Evolutionary conservation across 108 stramenopile species (phyloP).

Genomic region (Cylindrotheca fusiformis): DNA sequence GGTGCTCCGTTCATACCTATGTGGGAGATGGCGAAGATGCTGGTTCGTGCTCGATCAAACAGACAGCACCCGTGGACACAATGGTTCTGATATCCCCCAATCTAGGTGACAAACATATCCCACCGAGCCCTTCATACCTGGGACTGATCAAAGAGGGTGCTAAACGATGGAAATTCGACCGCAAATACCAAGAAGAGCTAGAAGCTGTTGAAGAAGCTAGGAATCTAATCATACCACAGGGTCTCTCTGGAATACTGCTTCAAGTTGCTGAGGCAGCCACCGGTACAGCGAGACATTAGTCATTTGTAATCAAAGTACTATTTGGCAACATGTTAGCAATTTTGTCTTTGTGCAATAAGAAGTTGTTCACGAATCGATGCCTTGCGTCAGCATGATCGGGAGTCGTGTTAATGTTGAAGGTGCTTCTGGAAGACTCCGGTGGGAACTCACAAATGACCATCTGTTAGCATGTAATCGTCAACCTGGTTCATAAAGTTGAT

Average conservation of each 20-base stretch:
- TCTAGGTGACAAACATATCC: slow-evolving; percentile 18
- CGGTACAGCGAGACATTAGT: neutral
- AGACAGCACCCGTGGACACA: slow-evolving; percentile 27
- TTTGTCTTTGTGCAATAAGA: neutral
- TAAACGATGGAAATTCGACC: slow-evolving; percentile 56
- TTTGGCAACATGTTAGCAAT: neutral
- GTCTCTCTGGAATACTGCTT: slow-evolving; percentile 37
- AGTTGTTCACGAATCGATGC: no score
- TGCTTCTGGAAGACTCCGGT: no score
- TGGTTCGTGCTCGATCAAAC: slow-evolving; percentile 12
- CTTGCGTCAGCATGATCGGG: no score
- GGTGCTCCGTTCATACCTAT: slow-evolving; percentile 58
- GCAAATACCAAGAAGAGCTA: slow-evolving; percentile 43
- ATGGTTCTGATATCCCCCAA: slow-evolving; percentile 47
- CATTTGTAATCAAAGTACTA: no score
- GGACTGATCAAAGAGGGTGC: slow-evolving; percentile 67
- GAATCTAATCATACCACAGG: slow-evolving; percentile 32
- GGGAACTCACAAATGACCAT: neutral
- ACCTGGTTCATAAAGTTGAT: neutral
- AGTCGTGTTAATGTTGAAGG: no score
- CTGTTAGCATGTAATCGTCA: slow-evolving; percentile 23
- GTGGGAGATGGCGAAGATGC: slow-evolving; percentile 44
- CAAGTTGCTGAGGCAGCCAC: slow-evolving; percentile 20
- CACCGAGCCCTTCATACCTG: slow-evolving; percentile 64
- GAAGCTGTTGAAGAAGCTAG: slow-evolving; percentile 25